Evolutionary conservation across 2,329 filamentous ascomycete species (phyloP).

Genomic region (Fusarium marasasianum): DNA sequence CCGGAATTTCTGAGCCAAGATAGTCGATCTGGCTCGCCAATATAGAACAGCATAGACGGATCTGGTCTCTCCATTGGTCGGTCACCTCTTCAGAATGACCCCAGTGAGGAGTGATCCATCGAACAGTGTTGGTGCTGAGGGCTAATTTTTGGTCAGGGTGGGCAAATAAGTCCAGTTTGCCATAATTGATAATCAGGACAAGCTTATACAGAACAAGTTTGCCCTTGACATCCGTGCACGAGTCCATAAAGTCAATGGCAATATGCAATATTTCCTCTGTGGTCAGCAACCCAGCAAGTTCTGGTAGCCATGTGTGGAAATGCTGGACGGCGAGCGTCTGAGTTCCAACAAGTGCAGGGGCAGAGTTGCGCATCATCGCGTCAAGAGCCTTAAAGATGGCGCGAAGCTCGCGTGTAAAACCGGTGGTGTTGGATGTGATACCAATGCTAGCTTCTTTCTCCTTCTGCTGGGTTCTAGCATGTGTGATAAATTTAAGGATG

Average conservation of each 20-base stretch:
- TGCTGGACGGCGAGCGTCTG: constrained; percentile 96
- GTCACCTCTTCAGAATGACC: constrained; percentile 77
- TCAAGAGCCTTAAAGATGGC: constrained; percentile 92
- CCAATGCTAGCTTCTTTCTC: constrained; percentile 89
- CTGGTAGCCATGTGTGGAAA: constrained; percentile 97
- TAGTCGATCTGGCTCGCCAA: constrained; percentile 85
- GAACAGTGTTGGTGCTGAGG: constrained; percentile 81
- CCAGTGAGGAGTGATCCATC: constrained; percentile 96
- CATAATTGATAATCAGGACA: constrained; percentile 91
- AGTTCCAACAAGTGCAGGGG: constrained; percentile 87
- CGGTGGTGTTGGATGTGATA: constrained; percentile 76
- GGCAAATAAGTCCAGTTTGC: constrained; percentile 81
- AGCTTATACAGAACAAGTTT: constrained; percentile 93
- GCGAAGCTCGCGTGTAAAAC: constrained; percentile 84
- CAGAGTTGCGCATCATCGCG: constrained; percentile 85
- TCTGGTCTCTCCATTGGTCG: constrained; percentile 91
- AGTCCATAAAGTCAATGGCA: constrained; percentile 92
- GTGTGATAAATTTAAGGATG: constrained; percentile 93
- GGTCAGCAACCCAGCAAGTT: constrained; percentile 78
- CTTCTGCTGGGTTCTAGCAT: constrained; percentile 85
- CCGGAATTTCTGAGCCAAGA: constrained; percentile 82
- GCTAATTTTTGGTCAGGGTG: constrained; percentile 78
- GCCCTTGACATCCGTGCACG: constrained; percentile 85
- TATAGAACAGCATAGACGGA: constrained; percentile 92
- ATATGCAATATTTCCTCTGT: constrained; percentile 90